phyloP scores from a whole-genome alignment of 352 stramenopile genomes.

The Phytophthora tentaculata region DNA sequence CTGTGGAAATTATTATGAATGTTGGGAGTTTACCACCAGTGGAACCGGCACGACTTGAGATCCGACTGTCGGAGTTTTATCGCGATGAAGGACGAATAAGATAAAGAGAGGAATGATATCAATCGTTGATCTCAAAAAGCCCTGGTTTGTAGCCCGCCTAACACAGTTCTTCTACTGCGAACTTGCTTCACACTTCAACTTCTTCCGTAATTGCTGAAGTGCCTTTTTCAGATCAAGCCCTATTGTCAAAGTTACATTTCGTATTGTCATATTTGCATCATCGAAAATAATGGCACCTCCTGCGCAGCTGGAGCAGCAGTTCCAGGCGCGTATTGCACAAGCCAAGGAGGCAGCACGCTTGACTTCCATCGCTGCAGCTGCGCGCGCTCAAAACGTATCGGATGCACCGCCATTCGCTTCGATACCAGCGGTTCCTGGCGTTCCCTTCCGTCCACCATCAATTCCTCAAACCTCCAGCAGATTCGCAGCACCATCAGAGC shows the following conservation, averaged over 20 bases:
- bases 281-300: not conserved
- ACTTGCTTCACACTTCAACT: no score
- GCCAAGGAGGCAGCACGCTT: constrained; percentile 62
- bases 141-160: no score
- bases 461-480: constrained; percentile 8
- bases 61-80: constrained; percentile 67
- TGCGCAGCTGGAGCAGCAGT: constrained; percentile 40
- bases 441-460: constrained; percentile 21
- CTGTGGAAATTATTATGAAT: constrained; percentile 43
- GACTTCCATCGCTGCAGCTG: constrained; percentile 48
- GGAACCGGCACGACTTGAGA: constrained; percentile 58
- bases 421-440: constrained; percentile 12
- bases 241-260: no score
- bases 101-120: constrained; percentile 3
- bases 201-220: no score
- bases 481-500: constrained; percentile 5
- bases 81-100: constrained; percentile 17
- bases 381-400: constrained; percentile 19
- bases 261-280: not conserved
- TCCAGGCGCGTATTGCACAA: constrained; percentile 63
- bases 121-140: no score
- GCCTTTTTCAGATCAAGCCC: no score
- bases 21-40: constrained; percentile 39
- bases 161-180: no score
- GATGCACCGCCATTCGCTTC: constrained; percentile 7